These are phyloP conservation scores for Candida sonorensis DNA, from an alignment of 805 yeast species.

Conservation along the genomic window DNA sequence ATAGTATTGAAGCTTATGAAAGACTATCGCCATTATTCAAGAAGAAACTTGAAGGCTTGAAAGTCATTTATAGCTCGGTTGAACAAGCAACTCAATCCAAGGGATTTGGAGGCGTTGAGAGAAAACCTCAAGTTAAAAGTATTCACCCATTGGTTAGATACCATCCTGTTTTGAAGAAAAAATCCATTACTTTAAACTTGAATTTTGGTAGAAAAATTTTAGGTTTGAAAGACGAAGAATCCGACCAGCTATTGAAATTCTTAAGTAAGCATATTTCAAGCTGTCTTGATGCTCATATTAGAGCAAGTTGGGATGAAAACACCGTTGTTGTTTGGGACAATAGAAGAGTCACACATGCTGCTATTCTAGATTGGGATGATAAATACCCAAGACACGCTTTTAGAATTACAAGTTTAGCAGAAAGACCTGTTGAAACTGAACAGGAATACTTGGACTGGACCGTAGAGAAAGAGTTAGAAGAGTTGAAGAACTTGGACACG, in stretches of 20 bases:
- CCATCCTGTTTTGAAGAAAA: slow-evolving; percentile 66
- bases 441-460: slow-evolving; percentile 21
- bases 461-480: too few relatives aligned
- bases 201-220: slow-evolving; percentile 60
- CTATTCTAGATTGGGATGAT: slow-evolving; percentile 64
- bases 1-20: slow-evolving; percentile 61
- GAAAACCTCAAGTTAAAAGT: slow-evolving; percentile 56
- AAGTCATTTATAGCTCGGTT: slow-evolving; percentile 62
- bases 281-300: slow-evolving; percentile 53
- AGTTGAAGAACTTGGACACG: too few relatives aligned
- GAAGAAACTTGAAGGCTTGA: slow-evolving; percentile 50
- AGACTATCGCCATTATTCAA: slow-evolving; percentile 62
- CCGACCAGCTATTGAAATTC: slow-evolving; percentile 51
- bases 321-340: slow-evolving; percentile 78
- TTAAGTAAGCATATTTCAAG: slow-evolving; percentile 46
- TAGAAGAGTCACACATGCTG: slow-evolving; percentile 62
- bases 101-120: slow-evolving; percentile 51
- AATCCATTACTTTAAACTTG: slow-evolving; percentile 49
- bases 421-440: slow-evolving; percentile 44
- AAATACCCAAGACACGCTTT: slow-evolving; percentile 65
- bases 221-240: slow-evolving; percentile 69
- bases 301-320: slow-evolving; percentile 65
- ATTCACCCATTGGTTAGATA: slow-evolving; percentile 66
- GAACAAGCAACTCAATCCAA: slow-evolving; percentile 61
- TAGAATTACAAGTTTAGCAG: slow-evolving; percentile 70